phyloP scores from a whole-genome alignment of 768 basidiomycete genomes.

The Hortiboletus campestris region DNA sequence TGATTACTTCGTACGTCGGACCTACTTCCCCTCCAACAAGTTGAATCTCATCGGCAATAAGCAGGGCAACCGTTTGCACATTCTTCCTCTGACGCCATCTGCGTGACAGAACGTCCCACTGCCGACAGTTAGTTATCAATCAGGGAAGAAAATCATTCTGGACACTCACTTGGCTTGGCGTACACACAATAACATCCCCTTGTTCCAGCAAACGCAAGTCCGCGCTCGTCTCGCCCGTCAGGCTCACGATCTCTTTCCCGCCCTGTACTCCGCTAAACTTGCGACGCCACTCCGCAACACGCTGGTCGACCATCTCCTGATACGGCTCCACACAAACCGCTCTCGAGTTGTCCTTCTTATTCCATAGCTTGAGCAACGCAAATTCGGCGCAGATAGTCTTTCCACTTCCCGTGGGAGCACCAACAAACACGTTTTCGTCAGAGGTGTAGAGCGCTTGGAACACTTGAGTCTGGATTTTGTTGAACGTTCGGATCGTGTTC shows the following conservation, averaged over 20 bases:
- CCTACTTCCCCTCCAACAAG: conserved; percentile 93
- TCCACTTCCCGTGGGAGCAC: conserved; percentile 94
- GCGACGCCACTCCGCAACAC: conserved; percentile 83
- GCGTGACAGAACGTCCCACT: conserved; percentile 96
- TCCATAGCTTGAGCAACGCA: conserved; percentile 93
- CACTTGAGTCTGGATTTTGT: conserved; percentile 99
- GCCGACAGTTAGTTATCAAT: conserved; percentile 2
- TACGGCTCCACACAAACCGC: conserved; percentile 97
- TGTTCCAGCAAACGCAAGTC: conserved; percentile 88
- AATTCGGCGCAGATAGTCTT: conserved; percentile 99
- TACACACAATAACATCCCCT: conserved; percentile 92
- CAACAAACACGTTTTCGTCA: conserved; percentile 95
- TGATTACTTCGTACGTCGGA: conserved; percentile 93
- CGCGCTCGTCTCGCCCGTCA: conserved; percentile 93
- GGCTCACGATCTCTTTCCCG: conserved; percentile 88
- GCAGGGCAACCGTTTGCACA: conserved; percentile 86
- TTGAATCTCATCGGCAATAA: conserved; percentile 96
- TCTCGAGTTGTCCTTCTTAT: conserved; percentile 72
- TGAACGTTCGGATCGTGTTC: conserved; percentile 79
- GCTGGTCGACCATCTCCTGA: conserved; percentile 94
- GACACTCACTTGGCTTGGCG: conserved; percentile 74
- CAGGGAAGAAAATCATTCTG: background rate
- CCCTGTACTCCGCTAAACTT: conserved; percentile 85
- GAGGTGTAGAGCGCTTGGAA: conserved; percentile 97
- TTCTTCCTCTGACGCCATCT: conserved; percentile 97